Evolutionary conservation across 2,329 filamentous ascomycete genomes (phyloP).

Genomic region (Didymella sp.): DNA sequence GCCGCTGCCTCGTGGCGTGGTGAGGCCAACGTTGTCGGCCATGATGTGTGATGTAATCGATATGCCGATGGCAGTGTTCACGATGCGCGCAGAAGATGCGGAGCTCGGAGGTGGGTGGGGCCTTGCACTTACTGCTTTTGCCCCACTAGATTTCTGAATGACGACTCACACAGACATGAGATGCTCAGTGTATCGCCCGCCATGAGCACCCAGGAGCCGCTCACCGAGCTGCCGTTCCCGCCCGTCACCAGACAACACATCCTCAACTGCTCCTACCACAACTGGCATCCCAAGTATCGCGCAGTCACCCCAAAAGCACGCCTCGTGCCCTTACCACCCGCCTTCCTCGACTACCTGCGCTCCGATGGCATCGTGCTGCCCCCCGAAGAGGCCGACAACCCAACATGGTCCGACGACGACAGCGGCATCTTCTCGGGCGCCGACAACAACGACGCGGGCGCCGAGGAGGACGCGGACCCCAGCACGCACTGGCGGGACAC

Average conservation of each 20-base stretch:
- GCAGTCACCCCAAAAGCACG: constrained; percentile 83
- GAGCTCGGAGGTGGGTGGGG: constrained; percentile 39
- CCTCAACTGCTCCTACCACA: constrained; percentile 90
- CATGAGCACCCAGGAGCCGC: constrained; percentile 31
- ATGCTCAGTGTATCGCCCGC: constrained; percentile 24
- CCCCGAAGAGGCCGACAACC: constrained; percentile 64
- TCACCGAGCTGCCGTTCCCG: constrained; percentile 70
- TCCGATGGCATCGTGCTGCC: constrained; percentile 92
- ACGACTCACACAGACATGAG: constrained; percentile 40
- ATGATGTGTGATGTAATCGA: constrained; percentile 57
- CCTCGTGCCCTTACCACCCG: constrained; percentile 75
- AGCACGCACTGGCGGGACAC: constrained; percentile 69
- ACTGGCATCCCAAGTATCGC: constrained; percentile 88
- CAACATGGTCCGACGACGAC: constrained; percentile 57
- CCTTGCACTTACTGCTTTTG: constrained; percentile 18
- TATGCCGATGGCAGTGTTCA: neutral
- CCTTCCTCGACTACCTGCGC: constrained; percentile 85
- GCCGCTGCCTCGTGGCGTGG: constrained; percentile 90
- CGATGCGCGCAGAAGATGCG: constrained; percentile 13
- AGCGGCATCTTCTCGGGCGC: constrained; percentile 59
- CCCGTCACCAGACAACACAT: constrained; percentile 87
- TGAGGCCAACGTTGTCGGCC: constrained; percentile 97
- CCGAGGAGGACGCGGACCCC: constrained; percentile 64
- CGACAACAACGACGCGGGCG: constrained; percentile 53
- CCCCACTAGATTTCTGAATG: constrained; percentile 38